Evolutionary conservation across 2,329 filamentous ascomycete genomes (phyloP).

Genomic region (Verticillium zaregamsianum): DNA sequence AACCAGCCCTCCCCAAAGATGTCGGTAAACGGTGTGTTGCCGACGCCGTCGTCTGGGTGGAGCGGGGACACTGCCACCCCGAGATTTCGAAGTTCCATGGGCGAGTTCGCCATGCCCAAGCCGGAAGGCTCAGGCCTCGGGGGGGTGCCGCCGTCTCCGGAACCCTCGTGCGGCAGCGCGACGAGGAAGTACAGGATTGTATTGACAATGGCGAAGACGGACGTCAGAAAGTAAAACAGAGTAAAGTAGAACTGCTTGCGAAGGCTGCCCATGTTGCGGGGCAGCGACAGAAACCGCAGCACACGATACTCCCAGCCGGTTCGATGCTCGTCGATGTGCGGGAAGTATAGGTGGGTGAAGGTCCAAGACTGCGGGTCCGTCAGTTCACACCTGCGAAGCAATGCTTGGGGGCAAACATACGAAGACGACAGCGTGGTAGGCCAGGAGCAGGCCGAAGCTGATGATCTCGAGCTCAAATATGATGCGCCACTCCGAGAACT

Average conservation of each 20-base stretch:
- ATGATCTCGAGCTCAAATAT: slow-evolving; percentile 47
- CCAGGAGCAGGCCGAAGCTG: slow-evolving; percentile 34
- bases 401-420: slow-evolving; percentile 26
- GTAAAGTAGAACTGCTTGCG: slow-evolving; percentile 43
- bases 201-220: slow-evolving; percentile 46
- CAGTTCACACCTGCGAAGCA: background rate
- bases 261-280: slow-evolving; percentile 33
- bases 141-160: slow-evolving; percentile 6
- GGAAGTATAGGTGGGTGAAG: slow-evolving; percentile 46
- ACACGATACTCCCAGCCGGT: slow-evolving; percentile 30
- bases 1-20: slow-evolving; percentile 45
- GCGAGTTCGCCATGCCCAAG: background rate
- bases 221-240: slow-evolving; percentile 42
- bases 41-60: background rate
- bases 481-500: slow-evolving; percentile 32
- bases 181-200: slow-evolving; percentile 46
- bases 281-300: slow-evolving; percentile 39
- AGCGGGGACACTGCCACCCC: background rate
- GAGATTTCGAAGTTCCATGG: background rate
- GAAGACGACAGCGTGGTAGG: slow-evolving; percentile 42
- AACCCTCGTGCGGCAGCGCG: slow-evolving; percentile 25
- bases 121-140: slow-evolving; percentile 10
- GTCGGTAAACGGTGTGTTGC: slow-evolving; percentile 29
- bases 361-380: slow-evolving; percentile 40
- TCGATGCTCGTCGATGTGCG: slow-evolving; percentile 31